phyloP scores from a whole-genome alignment of 805 yeast genomes.

The Candida michaelii region DNA sequence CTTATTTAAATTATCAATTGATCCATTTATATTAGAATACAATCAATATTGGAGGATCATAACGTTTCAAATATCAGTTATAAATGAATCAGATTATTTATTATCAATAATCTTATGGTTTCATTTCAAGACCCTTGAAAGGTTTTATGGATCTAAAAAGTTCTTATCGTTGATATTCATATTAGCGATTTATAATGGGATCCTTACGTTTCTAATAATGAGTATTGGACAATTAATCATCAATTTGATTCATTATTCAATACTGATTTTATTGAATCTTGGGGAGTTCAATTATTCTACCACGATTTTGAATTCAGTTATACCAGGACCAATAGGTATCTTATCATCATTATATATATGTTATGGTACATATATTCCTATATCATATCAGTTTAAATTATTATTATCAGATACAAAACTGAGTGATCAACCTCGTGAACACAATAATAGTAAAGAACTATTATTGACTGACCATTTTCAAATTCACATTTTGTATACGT shows the following conservation, averaged over 20 bases:
- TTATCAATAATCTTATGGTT: conserved; percentile 46
- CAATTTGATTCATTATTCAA: conserved; percentile 14
- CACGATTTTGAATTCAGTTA: conserved; percentile 34
- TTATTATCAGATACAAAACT: conserved; percentile 22
- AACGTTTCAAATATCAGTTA: conserved; percentile 50
- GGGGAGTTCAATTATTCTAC: conserved; percentile 12
- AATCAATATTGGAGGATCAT: conserved; percentile 57
- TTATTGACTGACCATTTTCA: conserved; percentile 39
- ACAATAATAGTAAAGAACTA: conserved; percentile 18
- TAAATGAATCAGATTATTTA: conserved; percentile 59
- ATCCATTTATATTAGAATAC: conserved; percentile 57
- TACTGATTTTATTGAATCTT: conserved; percentile 3
- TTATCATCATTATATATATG: conserved; percentile 41
- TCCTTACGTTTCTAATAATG: conserved; percentile 37
- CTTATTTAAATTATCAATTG: conserved; percentile 41
- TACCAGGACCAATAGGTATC: conserved; percentile 42
- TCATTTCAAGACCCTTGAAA: conserved; percentile 55
- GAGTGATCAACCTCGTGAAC: neutral
- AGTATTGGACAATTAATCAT: conserved; percentile 40
- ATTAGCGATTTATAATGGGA: conserved; percentile 48
- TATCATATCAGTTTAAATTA: conserved; percentile 36
- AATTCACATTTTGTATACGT: conserved; percentile 34
- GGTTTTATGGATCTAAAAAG: conserved; percentile 56
- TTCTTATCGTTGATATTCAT: conserved; percentile 48
- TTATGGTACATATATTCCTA: conserved; percentile 33